Evolutionary conservation across 192 early-diverging fungal species (phyloP).

Genomic region (Podila epigama): DNA sequence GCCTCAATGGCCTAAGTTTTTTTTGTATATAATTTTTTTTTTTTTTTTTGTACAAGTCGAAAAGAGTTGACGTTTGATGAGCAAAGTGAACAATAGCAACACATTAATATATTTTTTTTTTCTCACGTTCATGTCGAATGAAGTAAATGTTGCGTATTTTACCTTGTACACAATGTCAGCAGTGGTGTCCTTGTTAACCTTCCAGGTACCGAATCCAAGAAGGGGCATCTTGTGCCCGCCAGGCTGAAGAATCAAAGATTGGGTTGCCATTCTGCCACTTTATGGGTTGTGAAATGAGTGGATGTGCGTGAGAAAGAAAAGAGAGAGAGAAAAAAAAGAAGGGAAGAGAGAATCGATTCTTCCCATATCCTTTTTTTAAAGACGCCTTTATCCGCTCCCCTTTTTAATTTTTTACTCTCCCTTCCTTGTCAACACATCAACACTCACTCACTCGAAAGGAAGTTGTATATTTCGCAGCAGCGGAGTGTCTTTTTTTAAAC

Average conservation of each 20-base stretch:
- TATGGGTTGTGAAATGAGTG: neutral
- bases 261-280: slow-evolving; percentile 36
- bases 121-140: neutral
- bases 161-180: slow-evolving; percentile 54
- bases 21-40: too few relatives aligned
- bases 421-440: too few relatives aligned
- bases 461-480: too few relatives aligned
- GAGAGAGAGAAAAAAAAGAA: slow-evolving; percentile 15
- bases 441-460: too few relatives aligned
- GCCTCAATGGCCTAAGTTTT: slow-evolving; percentile 36
- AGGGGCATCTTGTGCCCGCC: slow-evolving; percentile 62
- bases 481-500: too few relatives aligned
- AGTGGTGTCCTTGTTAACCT: slow-evolving; percentile 52
- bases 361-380: neutral
- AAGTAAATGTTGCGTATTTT: neutral
- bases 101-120: neutral
- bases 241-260: slow-evolving; percentile 50
- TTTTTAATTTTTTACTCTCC: neutral
- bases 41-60: too few relatives aligned
- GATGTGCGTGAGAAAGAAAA: slow-evolving; percentile 3
- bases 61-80: neutral
- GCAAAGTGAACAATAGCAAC: neutral
- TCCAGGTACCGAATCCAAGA: slow-evolving; percentile 62
- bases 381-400: neutral
- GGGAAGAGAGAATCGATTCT: slow-evolving; percentile 6